phyloP scores from a whole-genome alignment of 768 basidiomycete species.

The Boletus coccyginus region DNA sequence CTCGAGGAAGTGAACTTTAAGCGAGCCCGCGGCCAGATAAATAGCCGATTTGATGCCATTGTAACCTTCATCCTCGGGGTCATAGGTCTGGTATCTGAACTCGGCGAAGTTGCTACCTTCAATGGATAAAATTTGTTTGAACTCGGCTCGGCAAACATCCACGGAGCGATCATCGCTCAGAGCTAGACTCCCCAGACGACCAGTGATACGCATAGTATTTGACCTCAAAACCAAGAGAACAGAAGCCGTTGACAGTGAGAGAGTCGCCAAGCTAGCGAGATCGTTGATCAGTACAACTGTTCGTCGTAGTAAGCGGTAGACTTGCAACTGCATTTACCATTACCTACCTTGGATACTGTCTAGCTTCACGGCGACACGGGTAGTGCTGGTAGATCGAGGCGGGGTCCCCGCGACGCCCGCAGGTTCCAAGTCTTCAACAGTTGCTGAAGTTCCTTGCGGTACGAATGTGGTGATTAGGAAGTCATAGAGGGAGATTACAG shows the following conservation, averaged over 20 bases:
- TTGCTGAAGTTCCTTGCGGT: conserved; percentile 31
- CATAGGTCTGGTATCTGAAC: conserved; percentile 90
- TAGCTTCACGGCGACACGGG: conserved; percentile 78
- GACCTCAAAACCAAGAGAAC: conserved; percentile 72
- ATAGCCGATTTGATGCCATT: conserved; percentile 82
- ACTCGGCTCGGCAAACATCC: conserved; percentile 54
- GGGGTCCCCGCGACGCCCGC: not conserved
- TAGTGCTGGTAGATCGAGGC: conserved; percentile 47
- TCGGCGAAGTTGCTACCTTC: conserved; percentile 94
- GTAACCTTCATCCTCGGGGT: conserved; percentile 66
- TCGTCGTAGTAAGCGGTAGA: conserved; percentile 10
- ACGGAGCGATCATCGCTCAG: conserved; percentile 69
- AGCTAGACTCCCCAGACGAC: conserved; percentile 79
- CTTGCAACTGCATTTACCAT: not conserved
- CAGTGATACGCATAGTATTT: conserved; percentile 73
- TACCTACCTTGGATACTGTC: conserved; percentile 75
- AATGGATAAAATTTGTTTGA: conserved; percentile 87
- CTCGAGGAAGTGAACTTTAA: conserved; percentile 87
- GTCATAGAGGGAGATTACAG: conserved; percentile 88
- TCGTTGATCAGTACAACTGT: conserved; percentile 79
- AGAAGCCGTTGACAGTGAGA: conserved; percentile 87
- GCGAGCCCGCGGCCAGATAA: conserved; percentile 79
- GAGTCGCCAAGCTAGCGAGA: conserved; percentile 68
- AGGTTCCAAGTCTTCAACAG: conserved; percentile 10
- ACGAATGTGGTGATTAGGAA: conserved; percentile 98